phyloP scores from a whole-genome alignment of 805 yeast genomes.

The Sugiyamaella marilandica region DNA sequence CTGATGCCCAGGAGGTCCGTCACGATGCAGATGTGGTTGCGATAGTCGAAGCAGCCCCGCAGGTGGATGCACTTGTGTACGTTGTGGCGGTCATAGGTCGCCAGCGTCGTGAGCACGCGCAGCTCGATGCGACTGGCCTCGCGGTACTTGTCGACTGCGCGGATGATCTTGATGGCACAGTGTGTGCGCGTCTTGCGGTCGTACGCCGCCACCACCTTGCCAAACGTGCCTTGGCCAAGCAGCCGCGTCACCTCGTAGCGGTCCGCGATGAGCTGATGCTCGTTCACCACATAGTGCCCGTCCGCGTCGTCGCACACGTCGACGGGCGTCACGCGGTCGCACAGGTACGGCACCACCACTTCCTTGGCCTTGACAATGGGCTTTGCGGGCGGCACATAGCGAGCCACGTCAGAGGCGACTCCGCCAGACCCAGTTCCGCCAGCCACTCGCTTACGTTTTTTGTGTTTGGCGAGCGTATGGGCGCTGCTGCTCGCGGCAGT shows the following conservation, averaged over 20 bases:
- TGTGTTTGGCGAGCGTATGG: neutral
- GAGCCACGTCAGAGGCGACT: neutral
- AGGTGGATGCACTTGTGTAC: constrained; percentile 76
- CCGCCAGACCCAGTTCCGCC: neutral
- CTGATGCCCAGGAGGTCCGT: constrained; percentile 83
- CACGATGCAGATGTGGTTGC: constrained; percentile 91
- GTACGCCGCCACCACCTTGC: constrained; percentile 79
- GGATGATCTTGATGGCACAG: constrained; percentile 88
- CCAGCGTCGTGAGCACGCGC: constrained; percentile 69
- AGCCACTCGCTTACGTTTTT: constrained; percentile 4
- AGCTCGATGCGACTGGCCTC: constrained; percentile 94
- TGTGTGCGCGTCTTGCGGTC: constrained; percentile 55
- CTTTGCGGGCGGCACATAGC: constrained; percentile 17
- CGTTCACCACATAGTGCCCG: constrained; percentile 29
- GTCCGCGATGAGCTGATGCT: constrained; percentile 45
- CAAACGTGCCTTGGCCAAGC: constrained; percentile 90
- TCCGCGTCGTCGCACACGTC: constrained; percentile 32
- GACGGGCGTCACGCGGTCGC: constrained; percentile 15
- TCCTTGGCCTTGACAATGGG: constrained; percentile 29
- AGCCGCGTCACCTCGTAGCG: constrained; percentile 63
- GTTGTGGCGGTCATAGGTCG: constrained; percentile 64
- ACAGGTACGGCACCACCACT: constrained; percentile 25
- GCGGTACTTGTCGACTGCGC: constrained; percentile 88
- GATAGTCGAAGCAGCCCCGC: constrained; percentile 84
- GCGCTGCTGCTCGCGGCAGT: neutral